Base-by-base conservation (phyloP, 2,329 filamentous ascomycete genomes). In the Colletotrichum ledebouriae region DNA sequence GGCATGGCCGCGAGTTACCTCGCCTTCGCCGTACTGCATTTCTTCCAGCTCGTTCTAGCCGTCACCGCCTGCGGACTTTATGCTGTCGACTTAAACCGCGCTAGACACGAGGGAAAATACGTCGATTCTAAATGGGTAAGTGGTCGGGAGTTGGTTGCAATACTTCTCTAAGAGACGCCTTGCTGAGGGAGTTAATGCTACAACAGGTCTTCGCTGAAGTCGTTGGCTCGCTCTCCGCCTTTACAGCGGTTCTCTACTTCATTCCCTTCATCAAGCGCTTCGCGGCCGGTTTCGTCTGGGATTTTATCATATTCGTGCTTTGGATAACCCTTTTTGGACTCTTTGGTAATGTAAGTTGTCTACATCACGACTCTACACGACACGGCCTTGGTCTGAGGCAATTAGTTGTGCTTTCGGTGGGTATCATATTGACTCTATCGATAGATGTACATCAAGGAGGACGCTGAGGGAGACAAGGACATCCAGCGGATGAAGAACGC, bases 281-380 rank as follows among this genome's bases (percentile, higher is more conserved):
- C 70, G 82, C 82, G 22, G 71, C 83, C 52, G 80, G 88, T 60
- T 92, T 92, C 75, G 80, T 83, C 58, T 94, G 92, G 90, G 91
- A 94, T 78, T 80, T 85, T 42, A 76, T 95, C 13, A 79, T 97
- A 17, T 92, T 92, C 73, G 83, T 96, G 71, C 86, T 97, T 34
- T 97, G 93, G 90, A 88, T 94, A 68, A 87, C 89, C 2, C 84
- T 96, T 6, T 97, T 97, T 77, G 94, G 93, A 17, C 82, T 96
- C 69, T 97, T 97, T 76, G 94, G 90, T 61, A 89, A 86, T 73
- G 88, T 84, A 76, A 29, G 78, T 73, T 9, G 17, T 13, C 52
- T 39, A 20, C 11, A 11, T 41, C 15, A 12, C 34, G 13, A 22
- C 6, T 9, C n/a, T 34, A 11, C 25, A 15, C 25, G 25, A 15